Base-by-base conservation (phyloP, 2,329 filamentous ascomycete species). In the Trichoderma citrinoviride region DNA sequence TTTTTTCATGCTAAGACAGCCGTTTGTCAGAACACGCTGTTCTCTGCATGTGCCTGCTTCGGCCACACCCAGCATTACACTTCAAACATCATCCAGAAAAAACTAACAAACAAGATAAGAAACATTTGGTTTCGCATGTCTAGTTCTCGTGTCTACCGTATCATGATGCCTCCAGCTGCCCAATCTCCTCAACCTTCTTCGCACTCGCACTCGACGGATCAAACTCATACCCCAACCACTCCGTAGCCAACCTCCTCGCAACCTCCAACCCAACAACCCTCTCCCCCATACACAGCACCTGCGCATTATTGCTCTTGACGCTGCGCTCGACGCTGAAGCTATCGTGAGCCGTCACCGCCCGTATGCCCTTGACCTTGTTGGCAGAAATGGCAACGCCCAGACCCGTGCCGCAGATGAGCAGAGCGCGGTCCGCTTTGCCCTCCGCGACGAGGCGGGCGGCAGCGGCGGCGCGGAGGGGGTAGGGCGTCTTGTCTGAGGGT, bases 321-420 rank as follows among this genome's bases (percentile, higher is more conserved):
- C 90, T 87, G 56, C 91, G 81, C 82, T 96, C 92, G 6, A 96
- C 91, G 64, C 85, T 89, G 81, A 93, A 96, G 69, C 87, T 89
- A 75, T 96, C 92, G 76, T 96, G 92, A 1, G 92, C 92, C 5
- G 92, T 96, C 19, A 96, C 92, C n/a, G 92, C 92, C 25, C 92
- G 83, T 67, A 96, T 87, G 6, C 92, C 92, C 64, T 87, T 89
- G 68, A 96, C 87, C 77, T 96, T 96, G 83, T 96, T 96, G 69
- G 92, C 92, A n/a, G 86, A 81, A 74, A 96, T 96, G 71, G 92
- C 92, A 7, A 96, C 92, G 21, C 92, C 92, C 7, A 96, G 84
- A 0, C 92, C 92, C 0, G 92, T 96, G 2, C 92, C 92, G 79
- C 92, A 96, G 79, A 96, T 91, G 47, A 93, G 80, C 43, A 96